Evolutionary conservation across 2,329 filamentous ascomycete species (phyloP).

Genomic region (Sclerotinia subarctica): DNA sequence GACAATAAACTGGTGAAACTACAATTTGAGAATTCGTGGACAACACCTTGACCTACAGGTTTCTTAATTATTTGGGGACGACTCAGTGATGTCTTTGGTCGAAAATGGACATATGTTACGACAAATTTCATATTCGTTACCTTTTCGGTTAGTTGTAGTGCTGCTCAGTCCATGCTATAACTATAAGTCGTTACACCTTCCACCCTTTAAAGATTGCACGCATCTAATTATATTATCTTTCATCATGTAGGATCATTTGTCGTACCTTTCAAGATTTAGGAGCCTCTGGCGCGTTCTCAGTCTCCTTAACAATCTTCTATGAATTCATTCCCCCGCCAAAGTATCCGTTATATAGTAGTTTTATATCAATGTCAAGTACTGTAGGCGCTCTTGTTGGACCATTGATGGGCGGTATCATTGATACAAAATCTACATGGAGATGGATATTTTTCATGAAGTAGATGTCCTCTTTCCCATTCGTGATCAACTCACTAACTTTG

Average conservation of each 20-base stretch:
- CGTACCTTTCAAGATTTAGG: slow-evolving; percentile 43
- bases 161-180: slow-evolving; percentile 4
- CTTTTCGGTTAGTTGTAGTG: neutral
- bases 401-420: slow-evolving; percentile 38
- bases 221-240: slow-evolving; percentile 22
- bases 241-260: too few species aligned
- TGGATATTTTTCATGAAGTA: slow-evolving; percentile 28
- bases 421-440: slow-evolving; percentile 38
- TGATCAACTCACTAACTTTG: neutral
- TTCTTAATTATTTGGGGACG: neutral
- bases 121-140: neutral
- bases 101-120: slow-evolving; percentile 3
- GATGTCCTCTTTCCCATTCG: neutral
- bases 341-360: slow-evolving; percentile 41
- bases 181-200: neutral
- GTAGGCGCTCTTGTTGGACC: slow-evolving; percentile 33
- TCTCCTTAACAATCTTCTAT: slow-evolving; percentile 48
- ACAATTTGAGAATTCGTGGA: neutral
- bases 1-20: neutral
- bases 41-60: neutral
- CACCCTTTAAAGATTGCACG: neutral
- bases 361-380: slow-evolving; percentile 20
- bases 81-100: neutral
- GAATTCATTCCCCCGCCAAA: slow-evolving; percentile 49
- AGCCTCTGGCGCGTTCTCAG: slow-evolving; percentile 45